Evolutionary conservation across 2,329 filamentous ascomycete species (phyloP).

Genomic region (Zelopaecilomyces penicillatus): DNA sequence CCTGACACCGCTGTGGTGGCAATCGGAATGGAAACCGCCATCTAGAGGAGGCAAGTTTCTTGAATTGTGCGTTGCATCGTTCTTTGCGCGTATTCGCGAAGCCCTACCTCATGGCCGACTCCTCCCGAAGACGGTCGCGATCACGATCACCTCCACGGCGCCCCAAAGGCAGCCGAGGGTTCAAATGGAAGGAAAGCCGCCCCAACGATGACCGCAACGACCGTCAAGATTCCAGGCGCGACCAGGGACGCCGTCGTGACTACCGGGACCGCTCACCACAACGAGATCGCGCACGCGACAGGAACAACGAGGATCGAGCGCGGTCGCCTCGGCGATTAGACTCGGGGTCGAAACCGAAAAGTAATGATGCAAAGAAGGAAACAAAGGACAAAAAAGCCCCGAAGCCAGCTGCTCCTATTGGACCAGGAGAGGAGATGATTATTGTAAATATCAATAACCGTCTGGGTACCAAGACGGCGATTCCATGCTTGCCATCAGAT

Average conservation of each 20-base stretch:
- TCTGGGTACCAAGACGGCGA: conserved; percentile 90
- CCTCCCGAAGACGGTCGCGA: conserved; percentile 15
- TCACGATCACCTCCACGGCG: conserved; percentile 19
- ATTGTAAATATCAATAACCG: conserved; percentile 90
- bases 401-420: conserved; percentile 17
- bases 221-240: conserved; percentile 22
- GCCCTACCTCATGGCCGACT: conserved; percentile 15
- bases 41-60: too few species aligned
- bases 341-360: conserved; percentile 25
- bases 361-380: conserved; percentile 29
- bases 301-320: conserved; percentile 16
- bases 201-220: conserved; percentile 36
- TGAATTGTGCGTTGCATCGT: too few species aligned
- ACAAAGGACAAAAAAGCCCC: conserved; percentile 24
- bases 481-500: conserved; percentile 81
- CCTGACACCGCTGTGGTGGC: too few species aligned
- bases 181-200: conserved; percentile 52
- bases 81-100: too few species aligned
- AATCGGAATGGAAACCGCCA: too few species aligned
- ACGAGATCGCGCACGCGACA: conserved; percentile 20
- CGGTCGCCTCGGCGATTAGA: conserved; percentile 16
- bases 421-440: conserved; percentile 69
- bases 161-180: conserved; percentile 31
- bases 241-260: conserved; percentile 32
- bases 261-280: conserved; percentile 33